phyloP scores from a whole-genome alignment of 1,139 yeast species.

The Lodderomyces orthopsilosis region DNA sequence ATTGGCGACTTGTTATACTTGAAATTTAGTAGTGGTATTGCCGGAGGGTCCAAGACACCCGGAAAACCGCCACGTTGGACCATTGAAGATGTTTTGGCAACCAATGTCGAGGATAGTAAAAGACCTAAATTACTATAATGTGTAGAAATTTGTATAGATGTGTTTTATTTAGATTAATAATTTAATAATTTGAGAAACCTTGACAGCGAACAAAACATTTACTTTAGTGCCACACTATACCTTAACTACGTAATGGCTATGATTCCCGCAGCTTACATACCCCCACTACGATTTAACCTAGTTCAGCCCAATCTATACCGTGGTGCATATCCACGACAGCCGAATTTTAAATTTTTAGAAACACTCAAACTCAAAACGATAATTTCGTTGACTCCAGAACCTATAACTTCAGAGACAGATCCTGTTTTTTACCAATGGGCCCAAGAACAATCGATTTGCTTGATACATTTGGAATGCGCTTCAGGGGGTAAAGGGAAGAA shows the following conservation, averaged over 20 bases:
- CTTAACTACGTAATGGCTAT: background rate
- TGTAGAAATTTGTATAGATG: too few species aligned
- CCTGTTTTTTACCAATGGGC: constrained; percentile 53
- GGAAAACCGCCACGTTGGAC: constrained; percentile 74
- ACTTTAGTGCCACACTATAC: too few species aligned
- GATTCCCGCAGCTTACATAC: constrained; percentile 50
- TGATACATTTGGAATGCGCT: constrained; percentile 67
- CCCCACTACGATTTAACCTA: constrained; percentile 77
- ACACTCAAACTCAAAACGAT: constrained; percentile 68
- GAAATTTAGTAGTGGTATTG: constrained; percentile 75
- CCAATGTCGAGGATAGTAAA: constrained; percentile 71
- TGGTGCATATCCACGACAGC: constrained; percentile 83
- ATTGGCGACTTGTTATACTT: constrained; percentile 76
- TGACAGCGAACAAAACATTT: too few species aligned
- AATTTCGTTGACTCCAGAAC: constrained; percentile 75
- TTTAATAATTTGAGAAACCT: too few species aligned
- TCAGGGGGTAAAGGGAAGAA: constrained; percentile 72
- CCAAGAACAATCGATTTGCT: constrained; percentile 38
- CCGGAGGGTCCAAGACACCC: constrained; percentile 58
- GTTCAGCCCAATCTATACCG: constrained; percentile 71
- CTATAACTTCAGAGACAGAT: constrained; percentile 56
- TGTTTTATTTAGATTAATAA: too few species aligned
- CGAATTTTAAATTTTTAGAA: constrained; percentile 69
- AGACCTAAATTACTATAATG: constrained; percentile 21
- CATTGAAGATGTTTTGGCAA: constrained; percentile 70